These are phyloP conservation scores for Monilinia laxa DNA, from an alignment of 2,329 filamentous ascomycete species.

Conservation along the genomic window DNA sequence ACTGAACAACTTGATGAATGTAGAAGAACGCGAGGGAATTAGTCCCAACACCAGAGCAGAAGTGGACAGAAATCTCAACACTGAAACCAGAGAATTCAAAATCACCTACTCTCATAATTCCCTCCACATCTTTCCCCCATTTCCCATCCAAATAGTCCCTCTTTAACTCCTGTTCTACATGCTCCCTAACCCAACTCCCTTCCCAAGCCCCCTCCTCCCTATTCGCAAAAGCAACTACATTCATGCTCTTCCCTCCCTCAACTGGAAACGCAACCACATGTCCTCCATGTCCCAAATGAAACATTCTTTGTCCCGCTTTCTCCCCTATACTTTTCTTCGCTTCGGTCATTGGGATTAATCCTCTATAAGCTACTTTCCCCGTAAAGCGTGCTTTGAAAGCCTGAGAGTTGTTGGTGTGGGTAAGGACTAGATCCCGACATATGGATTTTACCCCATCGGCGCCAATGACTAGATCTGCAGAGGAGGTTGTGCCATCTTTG, in stretches of 20 bases:
- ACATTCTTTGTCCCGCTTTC: slow-evolving; percentile 29
- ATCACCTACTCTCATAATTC: slow-evolving; percentile 4
- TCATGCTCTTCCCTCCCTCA: slow-evolving; percentile 54
- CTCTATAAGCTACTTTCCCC: slow-evolving; percentile 51
- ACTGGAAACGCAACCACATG: slow-evolving; percentile 46
- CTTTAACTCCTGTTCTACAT: not conserved
- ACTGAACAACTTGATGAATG: too few relatives aligned
- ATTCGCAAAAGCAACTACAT: slow-evolving; percentile 44
- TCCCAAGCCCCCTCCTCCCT: slow-evolving; percentile 42
- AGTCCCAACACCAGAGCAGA: not conserved
- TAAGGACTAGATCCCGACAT: slow-evolving; percentile 7
- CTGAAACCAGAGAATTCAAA: not conserved
- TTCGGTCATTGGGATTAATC: slow-evolving; percentile 55
- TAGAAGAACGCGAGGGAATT: not conserved
- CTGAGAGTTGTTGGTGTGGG: not conserved
- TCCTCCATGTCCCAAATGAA: slow-evolving; percentile 55
- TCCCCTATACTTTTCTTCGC: slow-evolving; percentile 4
- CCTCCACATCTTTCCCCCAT: slow-evolving; percentile 7
- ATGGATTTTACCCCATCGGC: slow-evolving; percentile 10
- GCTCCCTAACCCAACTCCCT: slow-evolving; percentile 10
- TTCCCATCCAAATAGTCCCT: slow-evolving; percentile 15
- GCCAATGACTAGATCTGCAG: not conserved
- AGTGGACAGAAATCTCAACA: not conserved
- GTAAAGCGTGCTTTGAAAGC: slow-evolving; percentile 7
- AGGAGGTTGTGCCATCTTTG: not conserved